phyloP scores from a whole-genome alignment of 2,329 filamentous ascomycete genomes.

The Exophiala dermatitidis region DNA sequence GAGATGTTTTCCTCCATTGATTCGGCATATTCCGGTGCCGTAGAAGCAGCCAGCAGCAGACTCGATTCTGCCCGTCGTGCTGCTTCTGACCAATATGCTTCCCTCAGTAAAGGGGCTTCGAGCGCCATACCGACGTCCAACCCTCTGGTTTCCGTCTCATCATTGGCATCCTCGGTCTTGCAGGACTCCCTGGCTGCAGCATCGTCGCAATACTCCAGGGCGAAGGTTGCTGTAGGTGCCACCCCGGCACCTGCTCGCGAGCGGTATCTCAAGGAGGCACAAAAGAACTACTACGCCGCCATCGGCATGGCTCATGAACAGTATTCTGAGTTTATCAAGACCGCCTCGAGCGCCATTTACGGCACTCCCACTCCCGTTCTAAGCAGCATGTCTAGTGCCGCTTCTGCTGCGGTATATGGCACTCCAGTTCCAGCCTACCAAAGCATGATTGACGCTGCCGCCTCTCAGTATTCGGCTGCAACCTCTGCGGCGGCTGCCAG shows the following conservation, averaged over 20 bases:
- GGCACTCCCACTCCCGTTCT: constrained; percentile 56
- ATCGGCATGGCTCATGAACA: constrained; percentile 70
- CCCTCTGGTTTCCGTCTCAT: constrained; percentile 51
- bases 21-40: constrained; percentile 59
- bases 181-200: constrained; percentile 64
- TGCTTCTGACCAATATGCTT: constrained; percentile 37
- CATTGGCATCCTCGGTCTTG: constrained; percentile 63
- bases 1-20: constrained; percentile 63
- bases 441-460: constrained; percentile 34
- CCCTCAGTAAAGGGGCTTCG: constrained; percentile 34
- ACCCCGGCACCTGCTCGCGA: constrained; percentile 53
- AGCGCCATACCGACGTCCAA: constrained; percentile 37
- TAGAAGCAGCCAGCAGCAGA: constrained; percentile 55
- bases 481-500: constrained; percentile 52
- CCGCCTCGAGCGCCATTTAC: constrained; percentile 63
- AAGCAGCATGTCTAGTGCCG: constrained; percentile 37
- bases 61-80: constrained; percentile 51
- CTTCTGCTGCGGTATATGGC: constrained; percentile 52
- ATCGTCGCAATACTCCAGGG: constrained; percentile 62
- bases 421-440: constrained; percentile 39
- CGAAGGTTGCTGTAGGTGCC: constrained; percentile 59
- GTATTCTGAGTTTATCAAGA: constrained; percentile 66
- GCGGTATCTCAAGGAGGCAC: constrained; percentile 51
- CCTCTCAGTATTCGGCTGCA: constrained; percentile 55
- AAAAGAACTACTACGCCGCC: constrained; percentile 69